These are phyloP conservation scores for Globisporangium viniferum DNA, from an alignment of 352 stramenopile species.

Conservation along the genomic window DNA sequence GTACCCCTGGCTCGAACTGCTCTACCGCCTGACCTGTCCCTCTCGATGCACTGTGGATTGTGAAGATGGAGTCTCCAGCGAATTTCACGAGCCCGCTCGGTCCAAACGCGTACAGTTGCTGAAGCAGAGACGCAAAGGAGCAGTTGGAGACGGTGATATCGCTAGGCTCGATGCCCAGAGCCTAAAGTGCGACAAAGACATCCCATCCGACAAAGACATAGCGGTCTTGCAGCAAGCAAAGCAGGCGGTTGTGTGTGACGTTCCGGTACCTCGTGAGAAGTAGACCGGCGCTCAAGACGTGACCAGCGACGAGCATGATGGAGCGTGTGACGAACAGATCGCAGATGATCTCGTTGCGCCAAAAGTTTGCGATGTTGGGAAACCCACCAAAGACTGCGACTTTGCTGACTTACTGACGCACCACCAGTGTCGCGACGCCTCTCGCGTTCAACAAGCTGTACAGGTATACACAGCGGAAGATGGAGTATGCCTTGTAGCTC, in stretches of 20 bases:
- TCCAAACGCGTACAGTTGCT: neutral
- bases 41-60: neutral
- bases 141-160: neutral
- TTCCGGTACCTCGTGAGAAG: neutral
- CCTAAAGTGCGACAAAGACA: slow-evolving; percentile 26
- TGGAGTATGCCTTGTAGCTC: slow-evolving; percentile 33
- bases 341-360: slow-evolving; percentile 29
- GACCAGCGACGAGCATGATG: slow-evolving; percentile 3
- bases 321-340: slow-evolving; percentile 13
- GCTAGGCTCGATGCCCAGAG: slow-evolving; percentile 30
- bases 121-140: neutral
- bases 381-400: slow-evolving; percentile 21
- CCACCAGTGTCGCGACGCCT: slow-evolving; percentile 24
- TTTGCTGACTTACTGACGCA: slow-evolving; percentile 8
- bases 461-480: slow-evolving; percentile 21
- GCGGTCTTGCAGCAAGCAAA: slow-evolving; percentile 29
- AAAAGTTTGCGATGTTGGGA: slow-evolving; percentile 22
- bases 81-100: neutral
- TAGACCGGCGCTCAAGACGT: neutral
- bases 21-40: neutral
- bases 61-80: neutral
- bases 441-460: slow-evolving; percentile 16
- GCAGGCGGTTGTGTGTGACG: slow-evolving; percentile 24
- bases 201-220: slow-evolving; percentile 41
- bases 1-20: neutral